Base-by-base conservation (phyloP, 352 stramenopile species). In the Pythium aristosporum region DNA sequence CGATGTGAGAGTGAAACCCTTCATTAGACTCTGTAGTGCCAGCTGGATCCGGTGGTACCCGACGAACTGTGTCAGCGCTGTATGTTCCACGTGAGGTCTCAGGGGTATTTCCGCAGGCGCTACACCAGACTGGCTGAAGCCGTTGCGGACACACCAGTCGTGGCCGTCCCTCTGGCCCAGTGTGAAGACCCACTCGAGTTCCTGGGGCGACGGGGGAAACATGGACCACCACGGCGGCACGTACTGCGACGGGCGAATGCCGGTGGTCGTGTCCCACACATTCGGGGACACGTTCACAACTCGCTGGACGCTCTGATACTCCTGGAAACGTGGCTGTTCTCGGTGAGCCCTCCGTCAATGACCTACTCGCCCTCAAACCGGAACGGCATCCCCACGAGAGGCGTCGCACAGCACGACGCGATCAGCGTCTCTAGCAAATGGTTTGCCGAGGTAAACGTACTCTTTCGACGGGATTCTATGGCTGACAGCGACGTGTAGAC, bases 221-320 rank as follows among this genome's bases (percentile, higher is more conserved):
- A 82, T 51, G 8, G 62, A 68, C 76, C 76, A 84, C 68, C 74
- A 77, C 41, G 74, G 50, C 10, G 76, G 76, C 11, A 84, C 60
- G 50, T 80, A 82, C 50, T 67, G 61, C 13, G 71, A 80, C 20
- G 76, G 76, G 36, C 69, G 69, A 57, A 84, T 84, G 58, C 82
- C 76, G 7, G 71, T 71, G 23, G 69, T 30, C 9, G 57, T 43
- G 57, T 63, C 72, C 15, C 41, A 53, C 43, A 72, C 64, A 48
- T 80, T 71, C 0, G 76, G 73, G 7, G 59, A 72, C 3, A 80
- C 52, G 0, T 46, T 73, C n/a, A 81, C 49, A 0, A 71, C 79
- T 5, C 47, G 52, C 42, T 42, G 28, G 42, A 62, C 55, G 28
- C 32, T 11, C 30, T 62, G 25, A 5, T 23, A 12, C 3, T 53